Base-by-base conservation (phyloP, 805 yeast species). In the Brettanomyces custersianus region DNA sequence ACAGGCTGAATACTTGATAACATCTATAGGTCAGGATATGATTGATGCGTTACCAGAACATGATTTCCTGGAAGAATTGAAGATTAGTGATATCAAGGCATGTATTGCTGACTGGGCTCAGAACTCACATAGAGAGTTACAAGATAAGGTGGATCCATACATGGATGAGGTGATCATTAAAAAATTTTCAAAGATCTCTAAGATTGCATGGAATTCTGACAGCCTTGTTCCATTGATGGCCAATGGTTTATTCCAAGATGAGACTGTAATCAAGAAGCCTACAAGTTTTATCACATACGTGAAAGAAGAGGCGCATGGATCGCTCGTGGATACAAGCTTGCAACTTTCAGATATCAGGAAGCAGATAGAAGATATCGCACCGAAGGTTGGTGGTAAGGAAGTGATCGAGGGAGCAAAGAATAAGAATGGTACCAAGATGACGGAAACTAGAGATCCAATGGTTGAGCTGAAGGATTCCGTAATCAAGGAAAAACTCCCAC, bases 71-170 rank as follows among this genome's bases (percentile, higher is more conserved):
- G 12, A 13, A 20, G 33, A 30, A 11, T 13, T n/a, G 8, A 16
- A 27, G 11, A 37, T 33, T 13, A 27, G 12, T 20, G 30, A 20
- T 30, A 16, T 20, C 5, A 9, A 20, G 33, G 12, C 21, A n/a
- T 19, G 21, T 4, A 49, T 60, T 7, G 45, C 42, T 13, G 41
- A 42, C 12, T 59, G 63, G 64, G 44, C 61, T 2, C 62, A 57
- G 40, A 31, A 36, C 7, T 50, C 63, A 3, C 65, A 60, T 45
- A 46, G 51, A 32, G 62, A 58, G 37, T 39, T 60, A 24, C 65
- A 60, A 37, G 45, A 59, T 1, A 47, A 47, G 16, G 49, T 60
- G 11, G 42, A 43, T 1, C 62, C 62, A 7, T 58, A 50, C 30
- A 36, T 56, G 27, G 49, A 56, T 3, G 40, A 49, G 19, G 40